These are phyloP conservation scores for Fusarium nodosum DNA, from an alignment of 2,329 filamentous ascomycete species.

Conservation along the genomic window DNA sequence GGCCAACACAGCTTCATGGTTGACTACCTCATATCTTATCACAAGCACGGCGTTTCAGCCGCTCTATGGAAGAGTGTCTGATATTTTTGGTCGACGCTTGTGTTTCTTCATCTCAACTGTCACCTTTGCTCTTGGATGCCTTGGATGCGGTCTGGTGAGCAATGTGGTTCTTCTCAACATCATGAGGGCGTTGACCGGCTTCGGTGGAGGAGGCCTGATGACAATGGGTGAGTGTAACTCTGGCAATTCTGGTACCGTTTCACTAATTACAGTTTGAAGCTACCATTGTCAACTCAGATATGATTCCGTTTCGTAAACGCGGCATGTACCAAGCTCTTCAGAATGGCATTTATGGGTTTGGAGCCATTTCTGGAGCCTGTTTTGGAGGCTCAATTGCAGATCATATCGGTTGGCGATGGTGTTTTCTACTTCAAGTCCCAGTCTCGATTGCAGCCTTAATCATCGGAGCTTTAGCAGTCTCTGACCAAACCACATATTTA, in stretches of 20 bases:
- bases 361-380: conserved; percentile 72
- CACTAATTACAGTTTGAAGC: conserved; percentile 52
- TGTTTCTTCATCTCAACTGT: conserved; percentile 75
- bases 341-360: conserved; percentile 73
- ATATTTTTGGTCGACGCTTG: conserved; percentile 74
- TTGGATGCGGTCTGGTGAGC: conserved; percentile 73
- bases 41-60: conserved; percentile 80
- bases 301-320: conserved; percentile 69
- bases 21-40: conserved; percentile 79
- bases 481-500: conserved; percentile 57
- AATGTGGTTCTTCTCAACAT: conserved; percentile 72
- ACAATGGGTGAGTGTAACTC: conserved; percentile 70
- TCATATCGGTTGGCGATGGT: conserved; percentile 76
- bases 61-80: conserved; percentile 77
- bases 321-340: conserved; percentile 73
- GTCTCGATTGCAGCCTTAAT: conserved; percentile 68
- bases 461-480: conserved; percentile 66
- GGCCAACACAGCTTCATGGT: conserved; percentile 80
- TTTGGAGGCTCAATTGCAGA: conserved; percentile 76
- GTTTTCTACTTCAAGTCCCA: conserved; percentile 73
- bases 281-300: conserved; percentile 71
- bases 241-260: neutral
- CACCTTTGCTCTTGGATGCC: conserved; percentile 72
- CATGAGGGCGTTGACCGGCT: conserved; percentile 75
- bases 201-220: conserved; percentile 77